Base-by-base conservation (phyloP, 352 stramenopile genomes). In the Pythium brachiatum region DNA sequence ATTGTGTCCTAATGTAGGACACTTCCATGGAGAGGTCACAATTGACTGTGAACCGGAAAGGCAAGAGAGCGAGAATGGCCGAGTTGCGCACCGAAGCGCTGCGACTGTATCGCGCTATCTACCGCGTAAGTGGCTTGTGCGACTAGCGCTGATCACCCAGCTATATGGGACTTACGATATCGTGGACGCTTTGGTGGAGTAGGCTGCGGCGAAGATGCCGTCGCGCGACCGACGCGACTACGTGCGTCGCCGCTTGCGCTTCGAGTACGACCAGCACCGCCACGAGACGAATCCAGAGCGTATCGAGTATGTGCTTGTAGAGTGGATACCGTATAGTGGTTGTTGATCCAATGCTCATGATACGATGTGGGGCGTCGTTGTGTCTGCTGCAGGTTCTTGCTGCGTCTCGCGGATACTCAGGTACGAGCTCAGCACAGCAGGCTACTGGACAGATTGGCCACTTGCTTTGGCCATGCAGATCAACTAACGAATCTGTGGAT, bases 61-160 rank as follows among this genome's bases (percentile, higher is more conserved):
- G 8, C 16, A 43, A 48, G 44, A 51, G 13, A 31, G 9, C 20
- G 21, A 5, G 13, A 62, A 57, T 65, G 60, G 41, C 43, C 3
- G 60, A 66, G 32, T n/a, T 70, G 53, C 55, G 65, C 57, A 56
- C 46, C 11, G 71, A 90, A 57, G 79, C 78, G 47, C 56, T 89
- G 62, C 76, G 74, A 38, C 63, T 90, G 56, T 92, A 92, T 55
- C 81, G 83, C 55, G 74, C 76, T 7, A 92, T 92, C 57, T 92
- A 90, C 56, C 83, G 83, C 57, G 80, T 92, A 63, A 63, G 78
- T 48, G 3, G 16, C 11, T 11, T 21, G 15, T 2, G 26, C 36
- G 2, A 27, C 1, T 29, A 3, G 58, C 29, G 8, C 18, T 48
- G 26, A 1, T 53, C 21, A 48, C 12, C 29, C 18, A 27, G 18